Conservation (phyloP, 805 yeast genomes). For the Teunomyces tritomae region DNA sequence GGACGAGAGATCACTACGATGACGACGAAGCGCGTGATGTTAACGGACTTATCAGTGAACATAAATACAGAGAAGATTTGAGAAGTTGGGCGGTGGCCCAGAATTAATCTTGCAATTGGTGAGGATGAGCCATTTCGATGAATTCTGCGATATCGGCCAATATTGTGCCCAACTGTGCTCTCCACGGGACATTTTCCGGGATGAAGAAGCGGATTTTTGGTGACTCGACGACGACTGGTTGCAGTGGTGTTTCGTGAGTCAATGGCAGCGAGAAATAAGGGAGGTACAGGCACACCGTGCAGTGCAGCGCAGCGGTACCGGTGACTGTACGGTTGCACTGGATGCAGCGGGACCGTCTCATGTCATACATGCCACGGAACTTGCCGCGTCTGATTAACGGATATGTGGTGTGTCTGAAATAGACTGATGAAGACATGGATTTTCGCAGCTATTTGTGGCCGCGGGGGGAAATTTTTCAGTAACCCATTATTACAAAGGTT, state of each 20-base stretch:
- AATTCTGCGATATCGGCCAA: slow-evolving; percentile 4
- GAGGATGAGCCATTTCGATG: neutral
- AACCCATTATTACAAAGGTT: neutral
- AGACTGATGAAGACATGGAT: neutral
- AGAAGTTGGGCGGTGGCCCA: slow-evolving; percentile 38
- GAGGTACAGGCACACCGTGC: slow-evolving; percentile 6
- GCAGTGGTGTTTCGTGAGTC: neutral
- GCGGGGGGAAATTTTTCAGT: neutral
- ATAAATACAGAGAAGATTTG: slow-evolving; percentile 35
- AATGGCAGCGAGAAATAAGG: slow-evolving; percentile 10
- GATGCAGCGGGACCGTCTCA: slow-evolving; percentile 20
- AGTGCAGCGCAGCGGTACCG: neutral
- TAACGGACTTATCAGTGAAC: slow-evolving; percentile 41
- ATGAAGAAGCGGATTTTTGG: neutral
- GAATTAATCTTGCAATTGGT: neutral
- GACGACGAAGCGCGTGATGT: slow-evolving; percentile 23
- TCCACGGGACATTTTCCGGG: neutral
- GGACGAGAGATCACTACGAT: slow-evolving; percentile 6
- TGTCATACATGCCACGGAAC: slow-evolving; percentile 25
- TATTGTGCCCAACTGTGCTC: slow-evolving; percentile 1
- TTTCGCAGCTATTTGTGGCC: slow-evolving; percentile 3
- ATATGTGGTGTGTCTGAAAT: neutral
- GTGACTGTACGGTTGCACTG: slow-evolving; percentile 1
- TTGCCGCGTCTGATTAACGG: slow-evolving; percentile 14
- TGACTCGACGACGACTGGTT: neutral